Base-by-base conservation (phyloP, 2,329 filamentous ascomycete species). In the Beauveria rudraprayagi region DNA sequence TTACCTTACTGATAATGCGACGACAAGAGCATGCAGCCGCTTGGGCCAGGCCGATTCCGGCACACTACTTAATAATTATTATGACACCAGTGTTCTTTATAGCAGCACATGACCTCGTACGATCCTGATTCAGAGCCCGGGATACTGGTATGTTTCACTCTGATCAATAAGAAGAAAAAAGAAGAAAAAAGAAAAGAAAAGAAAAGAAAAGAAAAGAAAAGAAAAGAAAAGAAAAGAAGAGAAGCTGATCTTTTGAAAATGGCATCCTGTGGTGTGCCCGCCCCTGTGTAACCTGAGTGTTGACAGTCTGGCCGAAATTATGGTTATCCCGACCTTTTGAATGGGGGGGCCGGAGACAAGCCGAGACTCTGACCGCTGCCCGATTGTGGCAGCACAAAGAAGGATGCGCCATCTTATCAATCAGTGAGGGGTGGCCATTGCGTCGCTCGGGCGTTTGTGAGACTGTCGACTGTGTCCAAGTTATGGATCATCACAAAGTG, bases 391-490 rank as follows among this genome's bases (percentile, higher is more conserved):
- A 22, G 26, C 55, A 50, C 17, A 41, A 56, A 56, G 46, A 56
- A 56, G 41, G 41, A 47, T 19, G 54, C 55, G 44, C 55, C 55
- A 50, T 50, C 55, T 57, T 57, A 57, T 57, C 55, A 57, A 57
- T 57, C 55, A 57, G 44, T 16, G 16, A 37, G n/a, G n/a, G 11
- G 19, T n/a, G 24, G 24, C 24, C 40, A 19, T 19, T 34, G 28
- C 34, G 24, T 44, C 9, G 24, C 5, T 30, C 10, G 14, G 16
- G 22, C 17, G 26, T 56, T 41, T 22, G 17, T 17, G 34, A 37
- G 34, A 28, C 28, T 28, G 26, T 28, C 26, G 8, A 17, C 26
- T 10, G 47, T 30, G 10, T 28, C 17, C 17, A 19, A 14, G 6
- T 19, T 17, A 51, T 19, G 8, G 19, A 34, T 34, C 8, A 40